These are phyloP conservation scores for Mariannaea elegans DNA, from an alignment of 2,329 filamentous ascomycete species.

Conservation along the genomic window DNA sequence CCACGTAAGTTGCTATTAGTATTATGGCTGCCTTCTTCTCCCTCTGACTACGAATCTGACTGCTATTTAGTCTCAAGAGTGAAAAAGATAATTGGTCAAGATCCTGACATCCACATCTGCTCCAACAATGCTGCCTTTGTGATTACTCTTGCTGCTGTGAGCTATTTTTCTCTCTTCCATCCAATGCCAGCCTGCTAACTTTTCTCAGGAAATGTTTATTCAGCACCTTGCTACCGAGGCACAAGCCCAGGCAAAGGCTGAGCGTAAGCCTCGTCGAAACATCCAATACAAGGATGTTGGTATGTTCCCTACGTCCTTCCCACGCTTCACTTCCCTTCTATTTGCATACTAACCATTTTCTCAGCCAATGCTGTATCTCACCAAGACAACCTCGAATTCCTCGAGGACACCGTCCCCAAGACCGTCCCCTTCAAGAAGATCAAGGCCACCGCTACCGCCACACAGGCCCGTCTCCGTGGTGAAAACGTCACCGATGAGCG, in stretches of 20 bases:
- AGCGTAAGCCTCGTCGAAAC: conserved; percentile 90
- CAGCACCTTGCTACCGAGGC: conserved; percentile 88
- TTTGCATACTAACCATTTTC: conserved; percentile 16
- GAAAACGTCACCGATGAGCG: conserved; percentile 49
- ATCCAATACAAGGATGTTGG: conserved; percentile 96
- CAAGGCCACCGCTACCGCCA: conserved; percentile 69
- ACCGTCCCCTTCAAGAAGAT: conserved; percentile 83
- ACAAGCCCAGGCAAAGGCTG: conserved; percentile 87
- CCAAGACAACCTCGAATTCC: conserved; percentile 93
- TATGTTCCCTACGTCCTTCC: conserved; percentile 49
- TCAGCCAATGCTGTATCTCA: conserved; percentile 84
- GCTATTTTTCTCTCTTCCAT: conserved; percentile 32
- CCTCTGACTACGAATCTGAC: conserved; percentile 9
- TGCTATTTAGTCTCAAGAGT: conserved; percentile 79
- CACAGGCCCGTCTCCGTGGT: conserved; percentile 54
- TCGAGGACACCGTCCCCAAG: conserved; percentile 88
- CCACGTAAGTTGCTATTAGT: conserved; percentile 70
- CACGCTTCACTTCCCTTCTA: not conserved
- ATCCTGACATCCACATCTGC: conserved; percentile 85
- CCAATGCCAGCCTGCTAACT: conserved; percentile 6
- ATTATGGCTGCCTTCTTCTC: conserved; percentile 15
- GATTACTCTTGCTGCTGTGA: conserved; percentile 87
- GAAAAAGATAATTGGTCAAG: conserved; percentile 92
- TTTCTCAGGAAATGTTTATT: conserved; percentile 87
- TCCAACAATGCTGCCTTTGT: conserved; percentile 95